Evolutionary conservation across 768 basidiomycete species (phyloP).

Genomic region (Porpolomopsis calyptriformis): DNA sequence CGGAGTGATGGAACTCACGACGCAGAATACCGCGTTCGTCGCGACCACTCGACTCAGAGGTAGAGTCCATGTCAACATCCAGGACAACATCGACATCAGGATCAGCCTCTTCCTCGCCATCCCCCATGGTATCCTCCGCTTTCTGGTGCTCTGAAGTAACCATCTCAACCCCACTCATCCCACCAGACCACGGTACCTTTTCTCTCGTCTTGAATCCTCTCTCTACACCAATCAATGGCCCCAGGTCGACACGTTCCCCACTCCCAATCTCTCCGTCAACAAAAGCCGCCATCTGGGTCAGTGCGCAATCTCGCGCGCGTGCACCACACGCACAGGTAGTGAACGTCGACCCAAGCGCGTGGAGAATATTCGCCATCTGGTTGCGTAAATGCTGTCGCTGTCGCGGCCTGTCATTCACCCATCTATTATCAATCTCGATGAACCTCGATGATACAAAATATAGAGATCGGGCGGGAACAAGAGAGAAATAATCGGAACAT

Average conservation of each 20-base stretch:
- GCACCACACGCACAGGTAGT: constrained; percentile 68
- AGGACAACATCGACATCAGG: too few relatives aligned
- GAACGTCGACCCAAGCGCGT: constrained; percentile 59
- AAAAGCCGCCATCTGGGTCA: constrained; percentile 55
- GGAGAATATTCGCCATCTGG: constrained; percentile 62
- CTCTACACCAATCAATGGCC: constrained; percentile 50
- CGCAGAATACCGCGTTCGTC: background rate
- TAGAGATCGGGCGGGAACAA: constrained; percentile 7
- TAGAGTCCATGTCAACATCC: background rate
- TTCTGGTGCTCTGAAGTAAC: constrained; percentile 2
- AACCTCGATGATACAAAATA: constrained; percentile 8
- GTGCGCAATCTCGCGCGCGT: constrained; percentile 49
- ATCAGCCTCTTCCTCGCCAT: constrained; percentile 1
- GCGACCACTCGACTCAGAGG: background rate
- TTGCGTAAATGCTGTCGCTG: constrained; percentile 44
- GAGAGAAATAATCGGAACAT: constrained; percentile 11
- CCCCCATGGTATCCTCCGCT: background rate
- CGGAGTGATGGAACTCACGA: background rate
- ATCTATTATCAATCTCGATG: constrained; percentile 3
- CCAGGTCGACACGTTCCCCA: constrained; percentile 33
- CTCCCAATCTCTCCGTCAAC: constrained; percentile 24
- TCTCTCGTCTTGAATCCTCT: constrained; percentile 57
- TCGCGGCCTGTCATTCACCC: constrained; percentile 27
- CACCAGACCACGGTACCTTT: constrained; percentile 43
- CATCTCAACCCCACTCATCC: constrained; percentile 56